Evolutionary conservation across 176 grass and related monocot species (phyloP), one percentile per base, ranked within the genome.

Genomic region (Puccinellia tenuiflora): DNA sequence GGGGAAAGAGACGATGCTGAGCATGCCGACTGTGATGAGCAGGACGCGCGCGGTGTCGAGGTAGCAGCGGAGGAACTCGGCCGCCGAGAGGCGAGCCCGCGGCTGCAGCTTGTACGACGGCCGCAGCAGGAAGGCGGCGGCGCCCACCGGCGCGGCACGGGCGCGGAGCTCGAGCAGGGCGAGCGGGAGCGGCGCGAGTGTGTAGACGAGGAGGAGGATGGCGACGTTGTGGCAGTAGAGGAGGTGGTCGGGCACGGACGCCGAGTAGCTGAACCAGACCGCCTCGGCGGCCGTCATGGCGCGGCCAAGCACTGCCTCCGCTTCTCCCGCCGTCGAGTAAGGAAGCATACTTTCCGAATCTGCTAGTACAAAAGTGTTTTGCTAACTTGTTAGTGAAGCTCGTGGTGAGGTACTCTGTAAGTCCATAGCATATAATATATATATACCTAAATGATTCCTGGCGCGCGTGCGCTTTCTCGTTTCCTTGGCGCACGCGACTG

Each of bases 1-100:
- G 6, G 92, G 92, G 72, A 89, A 91, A 20, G 92, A 89, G 45
- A 57, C 15, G 22, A 89, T 65, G 26, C 85, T 81, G 3, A 94
- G 84, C 15, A 89, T 77, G 0, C 81, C 81, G 20, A 88, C 50
- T 76, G 81, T 79, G n/a, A 94, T 12, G 42, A 91, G 1, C 55
- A 94, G 66, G 15, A 85, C 63, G 25, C 80, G 76, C 61, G 86
- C 52, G 37, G 90, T 87, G 43, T 78, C 47, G 5, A 65, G 7
- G 15, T 65, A 65, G 62, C 62, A 65, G 14, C 62, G 30, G 29
- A 65, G 30, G 30, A 65, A 33, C 0, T 0, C 62, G 6, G 30
- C 29, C 62, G 30, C 4, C 30, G 62, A 65, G 29, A 65, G 62
- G 16, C 62, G 30, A 6, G 16, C 30, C 62, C 62, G 62, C 0